Percentiles rank a stretch among this genome's conserved stretches.
phyloP scores from a whole-genome alignment of 2,329 filamentous ascomycete genomes.

The Fusarium palustre region DNA sequence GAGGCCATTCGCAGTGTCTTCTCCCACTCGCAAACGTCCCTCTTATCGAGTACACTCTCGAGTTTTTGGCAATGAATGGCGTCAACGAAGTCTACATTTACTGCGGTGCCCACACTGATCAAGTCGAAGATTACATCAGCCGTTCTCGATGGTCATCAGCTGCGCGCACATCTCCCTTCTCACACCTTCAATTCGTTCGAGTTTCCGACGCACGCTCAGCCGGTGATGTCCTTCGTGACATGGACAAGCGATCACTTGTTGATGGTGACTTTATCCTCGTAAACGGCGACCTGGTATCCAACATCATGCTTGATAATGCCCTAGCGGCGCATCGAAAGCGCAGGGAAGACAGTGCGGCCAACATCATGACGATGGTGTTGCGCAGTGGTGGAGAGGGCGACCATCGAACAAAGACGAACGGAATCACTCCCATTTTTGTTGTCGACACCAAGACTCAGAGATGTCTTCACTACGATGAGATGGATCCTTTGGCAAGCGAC shows the following conservation, averaged over 20 bases:
- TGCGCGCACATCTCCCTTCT: slow-evolving; percentile 73
- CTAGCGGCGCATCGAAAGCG: slow-evolving; percentile 84
- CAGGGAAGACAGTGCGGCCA: slow-evolving; percentile 86
- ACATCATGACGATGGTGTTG: slow-evolving; percentile 97
- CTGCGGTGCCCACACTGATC: slow-evolving; percentile 85
- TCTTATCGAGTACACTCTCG: slow-evolving; percentile 96
- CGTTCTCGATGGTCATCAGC: slow-evolving; percentile 77
- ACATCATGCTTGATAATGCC: slow-evolving; percentile 83
- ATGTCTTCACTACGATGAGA: slow-evolving; percentile 95
- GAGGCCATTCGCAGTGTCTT: slow-evolving; percentile 74
- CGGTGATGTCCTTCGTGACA: slow-evolving; percentile 93
- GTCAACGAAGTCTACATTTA: slow-evolving; percentile 96
- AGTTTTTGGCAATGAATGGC: slow-evolving; percentile 93
- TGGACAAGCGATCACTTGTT: slow-evolving; percentile 87
- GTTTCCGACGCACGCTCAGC: slow-evolving; percentile 85
- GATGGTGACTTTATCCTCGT: slow-evolving; percentile 92
- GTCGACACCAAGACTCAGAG: slow-evolving; percentile 83
- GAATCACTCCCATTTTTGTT: slow-evolving; percentile 84
- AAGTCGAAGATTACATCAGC: slow-evolving; percentile 87
- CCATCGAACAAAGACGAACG: slow-evolving; percentile 82
- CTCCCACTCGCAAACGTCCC: slow-evolving; percentile 93
- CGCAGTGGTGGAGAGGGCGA: slow-evolving; percentile 76
- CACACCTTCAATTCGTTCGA: slow-evolving; percentile 83
- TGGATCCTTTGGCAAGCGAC: slow-evolving; percentile 74
- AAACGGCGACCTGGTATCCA: slow-evolving; percentile 92